Conservation (phyloP, 2,329 filamentous ascomycete genomes). For the Fusarium proliferatum region DNA sequence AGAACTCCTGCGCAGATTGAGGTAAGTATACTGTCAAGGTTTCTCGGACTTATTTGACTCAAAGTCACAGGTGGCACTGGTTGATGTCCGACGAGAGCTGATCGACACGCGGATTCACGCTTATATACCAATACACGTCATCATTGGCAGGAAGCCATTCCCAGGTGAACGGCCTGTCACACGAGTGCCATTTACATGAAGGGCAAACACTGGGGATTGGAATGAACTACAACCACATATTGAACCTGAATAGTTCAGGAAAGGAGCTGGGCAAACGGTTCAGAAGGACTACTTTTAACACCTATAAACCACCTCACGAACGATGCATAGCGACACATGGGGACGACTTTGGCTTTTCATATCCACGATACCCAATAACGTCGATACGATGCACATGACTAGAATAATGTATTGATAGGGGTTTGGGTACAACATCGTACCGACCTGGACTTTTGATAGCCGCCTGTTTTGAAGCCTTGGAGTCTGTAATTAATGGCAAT, state of each 20-base stretch:
- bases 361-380: constrained; percentile 41
- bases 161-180: constrained; percentile 45
- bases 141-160: constrained; percentile 63
- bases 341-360: constrained; percentile 27
- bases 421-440: background rate
- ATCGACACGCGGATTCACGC: constrained; percentile 60
- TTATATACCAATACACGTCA: constrained; percentile 61
- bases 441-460: background rate
- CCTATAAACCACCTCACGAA: background rate
- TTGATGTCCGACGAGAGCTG: constrained; percentile 61
- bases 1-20: constrained; percentile 60
- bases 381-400: constrained; percentile 41
- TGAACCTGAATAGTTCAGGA: background rate
- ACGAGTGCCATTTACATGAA: constrained; percentile 21
- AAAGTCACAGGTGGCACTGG: constrained; percentile 56
- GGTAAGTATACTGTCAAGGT: constrained; percentile 47
- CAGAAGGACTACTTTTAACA: background rate
- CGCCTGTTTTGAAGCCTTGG: background rate
- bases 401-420: constrained; percentile 28
- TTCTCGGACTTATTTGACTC: constrained; percentile 2
- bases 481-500: background rate
- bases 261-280: background rate
- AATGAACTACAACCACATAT: background rate
- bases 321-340: constrained; percentile 6
- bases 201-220: background rate